Base-by-base conservation (phyloP, 257 asterid genomes). In the Petrea volubilis region DNA sequence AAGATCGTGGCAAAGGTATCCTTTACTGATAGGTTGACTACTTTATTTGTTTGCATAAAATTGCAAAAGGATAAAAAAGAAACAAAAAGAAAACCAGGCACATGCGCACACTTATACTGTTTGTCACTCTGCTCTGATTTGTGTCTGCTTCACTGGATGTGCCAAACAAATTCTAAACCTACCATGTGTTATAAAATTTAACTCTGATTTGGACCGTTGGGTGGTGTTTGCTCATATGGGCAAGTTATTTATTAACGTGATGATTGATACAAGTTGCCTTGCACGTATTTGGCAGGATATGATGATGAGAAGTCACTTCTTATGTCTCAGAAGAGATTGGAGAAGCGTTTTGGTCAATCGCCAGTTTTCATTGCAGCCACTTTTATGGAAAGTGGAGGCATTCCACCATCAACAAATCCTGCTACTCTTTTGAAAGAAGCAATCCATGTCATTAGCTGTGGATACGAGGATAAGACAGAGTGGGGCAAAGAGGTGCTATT, bases 401-500 rank as follows among this genome's bases (percentile, higher is more conserved):
- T 94, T 60, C 98, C 98, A 2, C 92, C 96, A 0, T 71, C 97
- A 15, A 85, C 99, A 31, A 91, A 87, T 83, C 83, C 96, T 0
- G 90, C 92, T 57, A 79, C 88, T 66, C 98, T 90, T 50, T 75
- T 94, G 78, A 91, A 88, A 81, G 99, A 94, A 86, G 99, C 99
- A 58, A 94, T 94, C 68, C 99, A 94, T 73, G 99, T 94, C 68
- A 91, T 94, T 60, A 94, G 97, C 69, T 94, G 99, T 79, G 97
- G 97, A 44, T 94, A 91, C 2, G 99, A 94, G 78, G 98, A 91
- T 81, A 94, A 94, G 73, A 85, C 96, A 2, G 99, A 94, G 67
- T 94, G 99, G 99, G 99, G 99, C 64, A 88, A 89, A 88, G 99
- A 94, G 97, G 99, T 94, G n/a, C n/a, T n/a, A n/a, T n/a, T n/a